Evolutionary conservation across 2,329 filamentous ascomycete genomes (phyloP), one percentile per base, ranked within the genome.

Genomic region (Alternaria angustiovoidea): DNA sequence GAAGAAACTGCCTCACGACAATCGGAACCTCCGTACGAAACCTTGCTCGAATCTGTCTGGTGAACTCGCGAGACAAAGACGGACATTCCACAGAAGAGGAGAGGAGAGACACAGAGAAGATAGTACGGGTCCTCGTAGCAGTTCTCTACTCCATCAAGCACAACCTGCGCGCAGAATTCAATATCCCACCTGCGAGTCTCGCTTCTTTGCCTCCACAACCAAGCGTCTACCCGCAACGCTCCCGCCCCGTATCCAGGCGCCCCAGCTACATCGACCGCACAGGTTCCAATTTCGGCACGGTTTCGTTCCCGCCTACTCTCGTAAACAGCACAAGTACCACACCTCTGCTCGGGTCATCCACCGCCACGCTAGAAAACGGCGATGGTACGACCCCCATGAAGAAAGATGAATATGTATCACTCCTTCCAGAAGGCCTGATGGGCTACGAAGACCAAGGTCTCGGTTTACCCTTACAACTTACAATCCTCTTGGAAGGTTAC

Each of bases 141-240:
- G 82, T 89, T 51, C 82, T 89, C 2, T 89, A 87, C 67, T 86
- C 87, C 0, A 83, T 88, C 43, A 90, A 89, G 69, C 87, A 89
- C 69, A 87, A 89, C 68, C 78, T 90, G 0, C 84, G 87, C 18
- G 85, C 86, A 1, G 87, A 89, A 74, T 90, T 87, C 51, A 75
- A 78, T 51, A 75, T 76, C 79, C 84, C 41, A 75, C 83, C 34
- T 54, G 78, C 66, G 2, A 70, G 66, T 48, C 59, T 77, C 2
- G 69, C 66, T 0, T 46, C 58, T 63, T 48, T 74, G 52, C 46
- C 68, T 11, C 14, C 74, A 1, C 61, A 67, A 18, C 59, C 51
- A 8, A 60, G 56, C 16, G 52, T 66, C 3, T 70, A 63, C 24
- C 57, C 68, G 1, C 49, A 69, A 22, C 51, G 57, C 57, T 71